Conservation (phyloP, 2,329 filamentous ascomycete species). For the Gliomastix tumulicola region DNA sequence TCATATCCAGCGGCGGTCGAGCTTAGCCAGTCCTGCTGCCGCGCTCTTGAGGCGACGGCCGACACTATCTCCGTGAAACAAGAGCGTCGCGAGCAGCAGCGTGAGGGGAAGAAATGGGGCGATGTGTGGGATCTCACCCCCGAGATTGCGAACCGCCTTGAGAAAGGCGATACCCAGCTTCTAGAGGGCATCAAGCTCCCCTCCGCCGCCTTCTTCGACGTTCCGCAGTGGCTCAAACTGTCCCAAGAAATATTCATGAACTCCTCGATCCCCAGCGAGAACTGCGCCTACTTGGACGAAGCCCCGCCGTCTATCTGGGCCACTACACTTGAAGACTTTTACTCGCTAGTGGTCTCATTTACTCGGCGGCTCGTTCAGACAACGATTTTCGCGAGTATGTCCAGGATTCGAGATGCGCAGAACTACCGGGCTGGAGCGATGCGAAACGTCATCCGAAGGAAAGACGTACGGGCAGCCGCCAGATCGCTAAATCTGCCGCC, state of each 20-base stretch:
- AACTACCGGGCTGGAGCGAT: conserved; percentile 17
- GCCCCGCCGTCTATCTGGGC: conserved; percentile 63
- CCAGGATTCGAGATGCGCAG: conserved; percentile 51
- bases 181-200: too few relatives aligned
- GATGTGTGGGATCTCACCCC: conserved; percentile 58
- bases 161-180: conserved; percentile 11
- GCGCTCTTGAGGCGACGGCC: conserved; percentile 60
- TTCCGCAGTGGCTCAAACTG: conserved; percentile 55
- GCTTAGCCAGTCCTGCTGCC: conserved; percentile 57
- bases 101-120: conserved; percentile 55
- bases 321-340: conserved; percentile 71
- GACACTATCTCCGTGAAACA: conserved; percentile 60
- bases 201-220: conserved; percentile 50
- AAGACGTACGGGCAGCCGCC: conserved; percentile 43
- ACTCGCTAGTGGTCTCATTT: conserved; percentile 58
- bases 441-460: conserved; percentile 24
- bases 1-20: conserved; percentile 70
- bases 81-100: conserved; percentile 51
- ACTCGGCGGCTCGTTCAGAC: conserved; percentile 66
- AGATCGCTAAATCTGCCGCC: conserved; percentile 35
- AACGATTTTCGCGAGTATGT: conserved; percentile 62
- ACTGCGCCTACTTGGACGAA: conserved; percentile 59
- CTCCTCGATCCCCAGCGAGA: conserved; percentile 48
- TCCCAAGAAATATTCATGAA: conserved; percentile 74
- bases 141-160: not conserved